Percentiles rank a stretch among this genome's conserved stretches.
phyloP scores from a whole-genome alignment of 2,329 filamentous ascomycete species.

The Mycosphaerella sp. region DNA sequence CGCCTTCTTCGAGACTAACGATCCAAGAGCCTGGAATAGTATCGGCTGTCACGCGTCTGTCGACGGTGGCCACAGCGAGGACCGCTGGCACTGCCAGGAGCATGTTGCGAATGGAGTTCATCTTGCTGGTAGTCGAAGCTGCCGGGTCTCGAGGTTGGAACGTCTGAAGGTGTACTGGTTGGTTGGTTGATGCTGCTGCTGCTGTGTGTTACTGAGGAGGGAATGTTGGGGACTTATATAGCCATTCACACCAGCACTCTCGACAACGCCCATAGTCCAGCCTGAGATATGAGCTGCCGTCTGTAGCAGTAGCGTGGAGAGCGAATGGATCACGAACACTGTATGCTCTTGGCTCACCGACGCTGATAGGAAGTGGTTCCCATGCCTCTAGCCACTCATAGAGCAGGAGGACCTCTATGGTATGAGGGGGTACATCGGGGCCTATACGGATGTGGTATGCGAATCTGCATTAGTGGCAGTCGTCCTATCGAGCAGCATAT shows the following conservation, averaged over 20 bases:
- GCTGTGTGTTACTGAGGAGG: background rate
- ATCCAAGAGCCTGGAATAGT: conserved; percentile 23
- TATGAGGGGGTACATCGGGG: background rate
- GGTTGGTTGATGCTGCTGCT: conserved; percentile 4
- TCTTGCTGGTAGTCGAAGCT: conserved; percentile 12
- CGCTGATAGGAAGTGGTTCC: background rate
- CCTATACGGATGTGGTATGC: conserved; percentile 6
- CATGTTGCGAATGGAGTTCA: conserved; percentile 17
- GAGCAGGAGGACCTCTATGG: conserved; percentile 1
- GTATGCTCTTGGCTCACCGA: conserved; percentile 10
- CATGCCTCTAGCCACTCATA: conserved; percentile 3
- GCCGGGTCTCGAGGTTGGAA: conserved; percentile 2
- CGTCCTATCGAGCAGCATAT: conserved; percentile 5
- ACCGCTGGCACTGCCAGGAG: conserved; percentile 22
- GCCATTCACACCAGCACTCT: background rate
- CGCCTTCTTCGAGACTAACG: conserved; percentile 16
- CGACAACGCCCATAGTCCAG: background rate
- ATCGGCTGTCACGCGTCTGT: conserved; percentile 16
- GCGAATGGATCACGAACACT: conserved; percentile 1
- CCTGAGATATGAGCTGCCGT: background rate
- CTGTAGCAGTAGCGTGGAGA: conserved; percentile 4
- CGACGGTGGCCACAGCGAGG: conserved; percentile 17
- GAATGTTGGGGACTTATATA: conserved; percentile 8
- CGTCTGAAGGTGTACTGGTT: conserved; percentile 1
- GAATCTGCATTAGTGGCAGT: conserved; percentile 5